A percentile compares a stretch with the other conserved stretches of the same genome.
Evolutionary conservation across 768 basidiomycete species (phyloP).

Genomic region (Piloderma croceum): DNA sequence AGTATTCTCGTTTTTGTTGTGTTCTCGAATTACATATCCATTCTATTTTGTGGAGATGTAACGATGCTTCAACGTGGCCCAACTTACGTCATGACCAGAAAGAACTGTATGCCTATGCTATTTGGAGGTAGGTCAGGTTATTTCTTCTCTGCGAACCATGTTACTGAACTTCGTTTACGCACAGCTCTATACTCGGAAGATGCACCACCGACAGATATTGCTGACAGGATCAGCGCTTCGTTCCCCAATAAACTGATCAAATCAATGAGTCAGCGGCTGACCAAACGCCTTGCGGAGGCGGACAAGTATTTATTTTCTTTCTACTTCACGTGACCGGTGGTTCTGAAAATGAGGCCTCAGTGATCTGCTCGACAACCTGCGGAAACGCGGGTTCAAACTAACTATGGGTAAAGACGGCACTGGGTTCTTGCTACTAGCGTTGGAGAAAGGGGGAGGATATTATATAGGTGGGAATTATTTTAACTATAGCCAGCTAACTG

Average conservation of each 20-base stretch:
- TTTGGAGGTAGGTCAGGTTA: too few relatives aligned
- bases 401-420: constrained; percentile 37
- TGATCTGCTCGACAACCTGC: constrained; percentile 33
- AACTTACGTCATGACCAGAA: constrained; percentile 47
- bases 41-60: constrained; percentile 33
- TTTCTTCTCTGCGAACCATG: too few relatives aligned
- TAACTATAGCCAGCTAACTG: neutral
- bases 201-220: constrained; percentile 44
- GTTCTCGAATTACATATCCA: too few relatives aligned
- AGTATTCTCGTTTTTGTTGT: constrained; percentile 2
- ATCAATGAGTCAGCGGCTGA: constrained; percentile 25
- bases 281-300: constrained; percentile 25
- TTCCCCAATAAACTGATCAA: constrained; percentile 36
- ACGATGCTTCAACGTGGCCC: constrained; percentile 48
- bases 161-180: neutral
- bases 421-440: constrained; percentile 29
- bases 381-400: constrained; percentile 40
- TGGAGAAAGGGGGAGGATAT: constrained; percentile 32
- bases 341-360: constrained; percentile 11
- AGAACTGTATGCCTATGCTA: too few relatives aligned
- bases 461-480: constrained; percentile 13
- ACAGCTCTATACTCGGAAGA: constrained; percentile 38
- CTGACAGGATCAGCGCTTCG: constrained; percentile 45
- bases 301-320: constrained; percentile 31
- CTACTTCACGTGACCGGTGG: neutral